Percentiles rank a stretch among this genome's conserved stretches.
Evolutionary conservation across 139 green algal genomes (phyloP).

Genomic region (Mesotaenium endlicherianum): DNA sequence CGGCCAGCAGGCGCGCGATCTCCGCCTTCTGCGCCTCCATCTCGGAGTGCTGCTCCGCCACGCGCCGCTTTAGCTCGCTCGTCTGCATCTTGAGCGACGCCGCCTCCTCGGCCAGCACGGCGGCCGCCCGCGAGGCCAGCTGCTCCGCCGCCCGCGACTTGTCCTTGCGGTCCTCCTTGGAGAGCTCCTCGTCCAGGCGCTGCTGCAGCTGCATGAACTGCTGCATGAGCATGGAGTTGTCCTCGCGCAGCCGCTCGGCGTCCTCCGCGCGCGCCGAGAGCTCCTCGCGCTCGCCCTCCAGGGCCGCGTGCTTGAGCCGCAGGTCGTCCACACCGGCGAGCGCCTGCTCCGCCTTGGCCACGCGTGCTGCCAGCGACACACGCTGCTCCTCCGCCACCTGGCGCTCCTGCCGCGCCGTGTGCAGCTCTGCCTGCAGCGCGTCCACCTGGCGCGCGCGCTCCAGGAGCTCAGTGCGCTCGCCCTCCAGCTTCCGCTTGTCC

Average conservation of each 20-base stretch:
- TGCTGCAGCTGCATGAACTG: neutral
- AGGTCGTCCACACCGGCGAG: conserved; percentile 15
- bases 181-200: neutral
- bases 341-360: neutral
- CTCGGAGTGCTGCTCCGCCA: neutral
- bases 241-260: conserved; percentile 2
- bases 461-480: neutral
- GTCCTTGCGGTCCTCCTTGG: neutral
- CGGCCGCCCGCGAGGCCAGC: neutral
- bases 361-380: neutral
- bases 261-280: neutral
- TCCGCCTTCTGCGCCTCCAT: neutral
- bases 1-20: neutral
- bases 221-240: neutral
- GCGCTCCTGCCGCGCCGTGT: neutral
- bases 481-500: conserved; percentile 19
- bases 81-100: neutral
- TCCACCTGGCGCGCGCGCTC: neutral
- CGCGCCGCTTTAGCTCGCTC: neutral
- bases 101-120: neutral
- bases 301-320: neutral
- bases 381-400: neutral
- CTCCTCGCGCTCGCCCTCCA: conserved; percentile 17
- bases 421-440: neutral
- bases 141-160: neutral